Evolutionary conservation across 2,329 filamentous ascomycete genomes (phyloP), one percentile per base, ranked within the genome.

Genomic region (Phaeosphaeriaceae sp.): DNA sequence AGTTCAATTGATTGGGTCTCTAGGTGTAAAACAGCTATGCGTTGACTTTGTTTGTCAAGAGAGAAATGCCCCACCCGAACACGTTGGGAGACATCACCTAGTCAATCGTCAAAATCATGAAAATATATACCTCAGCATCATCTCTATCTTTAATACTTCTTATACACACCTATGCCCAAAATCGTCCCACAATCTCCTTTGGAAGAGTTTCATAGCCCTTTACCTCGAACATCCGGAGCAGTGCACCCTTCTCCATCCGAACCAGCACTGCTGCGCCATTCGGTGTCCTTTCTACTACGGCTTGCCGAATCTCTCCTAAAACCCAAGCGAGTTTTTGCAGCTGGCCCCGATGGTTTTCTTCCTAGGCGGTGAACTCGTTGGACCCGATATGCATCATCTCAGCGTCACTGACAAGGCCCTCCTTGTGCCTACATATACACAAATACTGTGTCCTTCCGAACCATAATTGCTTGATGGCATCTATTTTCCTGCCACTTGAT

Each of bases 391-490:
- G n/a, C n/a, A 29, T 13, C 2, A 37, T 11, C 6, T 38, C 20
- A 3, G 21, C 6, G 7, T 8, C 13, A 9, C 17, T 42, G 13
- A 41, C 41, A n/a, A 32, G 37, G 2, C 52, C 46, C 6, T 52
- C 29, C 7, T 48, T 30, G 35, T 64, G 54, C 16, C 53, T 52
- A 3, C 62, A 56, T 8, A 48, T 45, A 38, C 60, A 49, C 8
- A 60, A 56, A 39, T 55, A 51, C 1, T 57, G 61, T 8, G 54
- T 64, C 23, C 63, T 56, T 2, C 60, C 61, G 34, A 66, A 60
- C 57, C 57, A 66, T 3, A 63, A 47, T 41, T 66, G 61, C 12
- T 58, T 54, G 15, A 54, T 53, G 5, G 54, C 39, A 15, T 48
- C 35, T 30, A 8, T 46, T 17, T 34, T 29, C 1, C 7, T 4